Base-by-base conservation (phyloP, 768 basidiomycete species). In the Lactarius pseudohatsudake region DNA sequence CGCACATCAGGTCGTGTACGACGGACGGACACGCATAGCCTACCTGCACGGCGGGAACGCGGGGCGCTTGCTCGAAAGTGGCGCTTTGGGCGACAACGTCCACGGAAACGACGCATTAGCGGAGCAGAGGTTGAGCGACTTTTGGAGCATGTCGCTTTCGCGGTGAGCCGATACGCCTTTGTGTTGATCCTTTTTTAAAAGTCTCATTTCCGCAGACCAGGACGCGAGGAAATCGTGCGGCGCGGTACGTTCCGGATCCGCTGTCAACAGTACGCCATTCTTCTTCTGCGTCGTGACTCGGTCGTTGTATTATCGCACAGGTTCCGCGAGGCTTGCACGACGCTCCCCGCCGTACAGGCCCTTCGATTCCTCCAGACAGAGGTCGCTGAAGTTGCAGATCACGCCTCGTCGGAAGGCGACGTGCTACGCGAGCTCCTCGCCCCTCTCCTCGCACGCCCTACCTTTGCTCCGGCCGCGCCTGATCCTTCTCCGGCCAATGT, bases 241-340 rank as follows among this genome's bases (percentile, higher is more conserved):
- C 80, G 82, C 64, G 86, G 86, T 18, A 85, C 77, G 30, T 89
- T 86, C 72, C 78, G 80, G 34, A 81, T 92, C 66, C 85, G 91
- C 47, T 81, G 83, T 67, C 91, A 93, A 72, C 87, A 88, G 91
- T 91, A 71, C 62, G 86, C n/a, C 36, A 6, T 2, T 36, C 20
- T 28, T n/a, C 15, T 67, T 36, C 66, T 32, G 59, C 41, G 41
- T 41, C 30, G 26, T 57, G 38, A 32, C 11, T 38, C 4, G n/a
- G 20, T 47, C 30, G n/a, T 2, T 36, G n/a, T 2, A 36, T 41
- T 30, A 38, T 59, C 8, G 6, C 45, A 50, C 70, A 93, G 91
- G 71, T 93, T 92, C 77, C 85, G 87, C n/a, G 91, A 94, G 72
- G 86, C 92, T 82, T 90, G 90, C 72, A 85, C 86, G 74, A 84